These are phyloP conservation scores for Pyricularia pennisetigena DNA, from an alignment of 2,329 filamentous ascomycete species.

Conservation along the genomic window DNA sequence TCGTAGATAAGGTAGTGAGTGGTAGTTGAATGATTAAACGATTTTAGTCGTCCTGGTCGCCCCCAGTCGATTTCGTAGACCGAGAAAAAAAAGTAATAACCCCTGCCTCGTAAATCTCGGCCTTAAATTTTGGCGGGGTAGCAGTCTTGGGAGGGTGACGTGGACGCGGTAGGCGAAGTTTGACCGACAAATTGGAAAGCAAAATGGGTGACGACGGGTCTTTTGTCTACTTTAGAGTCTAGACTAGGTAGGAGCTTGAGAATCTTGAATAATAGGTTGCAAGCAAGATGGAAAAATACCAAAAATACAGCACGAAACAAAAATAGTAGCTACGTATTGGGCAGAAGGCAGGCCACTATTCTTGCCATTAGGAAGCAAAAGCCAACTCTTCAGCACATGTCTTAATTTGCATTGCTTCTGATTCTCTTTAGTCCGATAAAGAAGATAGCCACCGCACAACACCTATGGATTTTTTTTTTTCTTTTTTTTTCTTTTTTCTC, in stretches of 20 bases:
- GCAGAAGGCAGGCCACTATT: not conserved
- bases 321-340: not conserved
- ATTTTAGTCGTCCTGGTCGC: not conserved
- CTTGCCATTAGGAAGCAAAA: not conserved
- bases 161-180: not conserved
- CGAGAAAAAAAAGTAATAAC: not conserved
- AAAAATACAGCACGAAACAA: not conserved
- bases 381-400: not conserved
- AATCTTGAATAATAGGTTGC: not conserved
- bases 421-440: not conserved
- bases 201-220: not conserved
- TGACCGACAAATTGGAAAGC: not conserved
- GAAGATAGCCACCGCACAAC: not conserved
- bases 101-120: not conserved
- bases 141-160: not conserved
- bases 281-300: not conserved
- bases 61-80: not conserved
- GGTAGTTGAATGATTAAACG: not conserved
- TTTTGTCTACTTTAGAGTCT: not conserved
- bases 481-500: too few relatives aligned
- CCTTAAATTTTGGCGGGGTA: not conserved
- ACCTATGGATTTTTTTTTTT: not conserved
- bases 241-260: not conserved
- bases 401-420: not conserved
- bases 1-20: not conserved